Conservation (phyloP, 73 alveolate species). For the Breviolum minutum region DNA sequence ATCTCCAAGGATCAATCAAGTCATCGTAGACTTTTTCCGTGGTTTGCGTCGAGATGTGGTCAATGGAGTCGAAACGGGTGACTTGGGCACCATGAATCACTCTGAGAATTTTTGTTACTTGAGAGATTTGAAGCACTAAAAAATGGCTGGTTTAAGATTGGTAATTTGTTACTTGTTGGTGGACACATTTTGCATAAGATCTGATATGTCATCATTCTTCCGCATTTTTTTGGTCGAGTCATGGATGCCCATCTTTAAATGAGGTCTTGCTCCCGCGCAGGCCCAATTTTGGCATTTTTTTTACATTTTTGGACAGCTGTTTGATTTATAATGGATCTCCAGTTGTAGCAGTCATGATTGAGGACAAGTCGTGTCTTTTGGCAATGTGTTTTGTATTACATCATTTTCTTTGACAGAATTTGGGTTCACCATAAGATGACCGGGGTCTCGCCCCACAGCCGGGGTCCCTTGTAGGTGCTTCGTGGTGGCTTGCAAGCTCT, state of each 20-base stretch:
- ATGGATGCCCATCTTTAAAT: too few relatives aligned
- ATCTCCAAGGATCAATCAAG: constrained; percentile 47
- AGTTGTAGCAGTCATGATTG: too few relatives aligned
- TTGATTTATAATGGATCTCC: background rate
- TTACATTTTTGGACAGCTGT: background rate
- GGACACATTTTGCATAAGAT: too few relatives aligned
- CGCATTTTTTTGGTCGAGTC: too few relatives aligned
- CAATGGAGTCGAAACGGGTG: constrained; percentile 62
- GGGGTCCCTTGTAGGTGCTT: background rate
- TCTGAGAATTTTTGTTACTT: too few relatives aligned
- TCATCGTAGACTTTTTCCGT: constrained; percentile 80
- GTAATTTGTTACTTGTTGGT: too few relatives aligned
- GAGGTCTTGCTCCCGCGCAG: constrained; percentile 30
- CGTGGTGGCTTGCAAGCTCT: constrained; percentile 75
- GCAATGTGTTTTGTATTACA: too few relatives aligned
- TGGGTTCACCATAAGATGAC: background rate
- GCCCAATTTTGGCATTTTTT: background rate
- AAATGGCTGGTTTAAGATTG: too few relatives aligned
- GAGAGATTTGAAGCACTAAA: too few relatives aligned
- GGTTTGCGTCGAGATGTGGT: constrained; percentile 88
- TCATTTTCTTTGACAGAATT: too few relatives aligned
- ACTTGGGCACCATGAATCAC: background rate
- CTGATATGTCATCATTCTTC: too few relatives aligned
- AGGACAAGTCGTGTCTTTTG: too few relatives aligned
- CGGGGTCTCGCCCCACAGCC: background rate